Conservation (phyloP, 2,329 filamentous ascomycete genomes). For the Parastagonospora avenae region DNA sequence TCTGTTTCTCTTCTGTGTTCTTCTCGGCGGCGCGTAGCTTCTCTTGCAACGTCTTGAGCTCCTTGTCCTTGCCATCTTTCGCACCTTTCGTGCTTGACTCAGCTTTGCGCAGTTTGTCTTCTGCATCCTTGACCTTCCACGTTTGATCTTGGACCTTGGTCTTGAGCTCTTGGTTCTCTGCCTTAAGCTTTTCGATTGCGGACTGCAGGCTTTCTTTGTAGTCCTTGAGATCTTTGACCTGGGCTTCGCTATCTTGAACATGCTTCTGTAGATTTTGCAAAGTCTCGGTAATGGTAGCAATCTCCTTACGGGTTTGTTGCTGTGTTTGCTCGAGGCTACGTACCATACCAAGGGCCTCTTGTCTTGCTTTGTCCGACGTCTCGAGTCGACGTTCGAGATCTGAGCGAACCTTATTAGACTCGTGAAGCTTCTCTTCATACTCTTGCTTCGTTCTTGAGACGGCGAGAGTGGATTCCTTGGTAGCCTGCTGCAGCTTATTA, state of each 20-base stretch:
- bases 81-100: constrained; percentile 9
- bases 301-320: constrained; percentile 30
- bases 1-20: constrained; percentile 49
- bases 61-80: constrained; percentile 15
- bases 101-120: constrained; percentile 50
- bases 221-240: constrained; percentile 50
- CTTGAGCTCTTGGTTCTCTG: constrained; percentile 23
- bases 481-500: constrained; percentile 41
- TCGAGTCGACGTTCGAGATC: constrained; percentile 36
- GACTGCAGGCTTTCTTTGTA: constrained; percentile 29
- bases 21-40: constrained; percentile 48
- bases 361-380: constrained; percentile 29
- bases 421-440: constrained; percentile 40
- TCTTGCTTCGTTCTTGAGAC: constrained; percentile 39
- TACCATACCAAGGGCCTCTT: constrained; percentile 34
- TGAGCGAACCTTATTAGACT: constrained; percentile 23
- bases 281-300: constrained; percentile 26
- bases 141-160: constrained; percentile 52
- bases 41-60: constrained; percentile 53
- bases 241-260: constrained; percentile 26
- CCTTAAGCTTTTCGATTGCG: constrained; percentile 15
- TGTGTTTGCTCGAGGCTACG: constrained; percentile 33
- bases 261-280: constrained; percentile 31
- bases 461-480: constrained; percentile 33
- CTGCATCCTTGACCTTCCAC: constrained; percentile 53